Base-by-base conservation (phyloP, 495 filamentous ascomycete species). In the Neurospora tetrasperma region DNA sequence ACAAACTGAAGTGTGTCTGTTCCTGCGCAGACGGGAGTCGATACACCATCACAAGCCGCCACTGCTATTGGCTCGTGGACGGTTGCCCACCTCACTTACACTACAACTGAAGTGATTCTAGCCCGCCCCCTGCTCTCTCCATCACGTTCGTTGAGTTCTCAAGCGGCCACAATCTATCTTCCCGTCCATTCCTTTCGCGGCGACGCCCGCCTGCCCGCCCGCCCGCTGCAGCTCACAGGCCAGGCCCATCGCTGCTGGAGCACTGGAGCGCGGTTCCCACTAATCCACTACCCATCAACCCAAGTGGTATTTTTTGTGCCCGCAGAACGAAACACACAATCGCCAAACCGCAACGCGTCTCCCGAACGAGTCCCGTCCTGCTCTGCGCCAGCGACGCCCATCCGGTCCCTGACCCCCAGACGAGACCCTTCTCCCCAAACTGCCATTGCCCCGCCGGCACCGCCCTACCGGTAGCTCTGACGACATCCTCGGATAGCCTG, bases 291-390 rank as follows among this genome's bases (percentile, higher is more conserved):
- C 70, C 73, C 70, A 59, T 41, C 44, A 71, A 74, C 48, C 66
- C 70, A 44, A 68, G 73, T 72, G 73, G 72, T 71, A 27, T 71
- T 74, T 76, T 74, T 76, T 76, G 75, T 73, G 75, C 70, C 76
- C 72, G 69, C 76, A 70, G 44, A 71, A 66, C 59, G 23, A 71
- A 31, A 31, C 20, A 71, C 35, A 38, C 35, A 4, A 38, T 18
- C 74, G 71, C 71, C 62, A 71, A 66, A 66, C 54, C 27, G 71
- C 69, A 76, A 75, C 76, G 75, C 78, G 77, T 76, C 75, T 72
- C 70, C 54, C 69, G 76, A 41, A 41, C 40, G 40, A 66, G 27
- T 66, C 27, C 54, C 54, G 54, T 66, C 73, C 75, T 71, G 70
- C 73, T 73, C 66, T 31, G 69, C 70, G 78, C 54, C 54, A 66